phyloP scores from a whole-genome alignment of 495 filamentous ascomycete genomes.

The Daldinia caldariorum region DNA sequence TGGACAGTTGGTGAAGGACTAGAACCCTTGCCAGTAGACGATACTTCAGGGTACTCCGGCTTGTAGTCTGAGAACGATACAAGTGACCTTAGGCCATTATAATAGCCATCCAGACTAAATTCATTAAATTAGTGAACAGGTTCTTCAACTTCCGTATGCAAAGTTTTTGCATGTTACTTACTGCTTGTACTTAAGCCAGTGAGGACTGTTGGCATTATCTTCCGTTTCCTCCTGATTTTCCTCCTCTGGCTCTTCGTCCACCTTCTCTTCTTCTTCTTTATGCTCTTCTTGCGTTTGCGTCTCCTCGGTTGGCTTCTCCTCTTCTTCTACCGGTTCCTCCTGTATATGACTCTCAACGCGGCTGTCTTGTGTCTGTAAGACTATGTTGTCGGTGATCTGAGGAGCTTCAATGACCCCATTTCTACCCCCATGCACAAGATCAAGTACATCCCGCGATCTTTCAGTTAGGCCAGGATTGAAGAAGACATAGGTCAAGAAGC shows the following conservation, averaged over 20 bases:
- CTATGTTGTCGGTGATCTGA: slow-evolving; percentile 3
- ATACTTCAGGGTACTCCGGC: slow-evolving; percentile 75
- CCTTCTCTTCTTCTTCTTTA: slow-evolving; percentile 3
- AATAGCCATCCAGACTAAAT: slow-evolving; percentile 73
- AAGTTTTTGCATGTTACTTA: slow-evolving; percentile 40
- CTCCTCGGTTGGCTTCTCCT: slow-evolving; percentile 15
- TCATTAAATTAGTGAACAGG: slow-evolving; percentile 26
- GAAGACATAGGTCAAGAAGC: slow-evolving; percentile 45
- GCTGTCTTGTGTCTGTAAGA: slow-evolving; percentile 33
- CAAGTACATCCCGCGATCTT: slow-evolving; percentile 44
- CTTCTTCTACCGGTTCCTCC: slow-evolving; percentile 3
- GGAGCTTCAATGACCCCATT: slow-evolving; percentile 6
- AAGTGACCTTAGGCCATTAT: slow-evolving; percentile 77
- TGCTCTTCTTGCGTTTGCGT: slow-evolving; percentile 16
- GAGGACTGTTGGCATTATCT: slow-evolving; percentile 40
- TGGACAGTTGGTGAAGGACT: slow-evolving; percentile 45
- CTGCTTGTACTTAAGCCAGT: slow-evolving; percentile 57
- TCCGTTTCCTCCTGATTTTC: slow-evolving; percentile 31
- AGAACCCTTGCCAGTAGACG: slow-evolving; percentile 46
- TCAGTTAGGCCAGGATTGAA: slow-evolving; percentile 39
- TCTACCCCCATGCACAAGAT: slow-evolving; percentile 43
- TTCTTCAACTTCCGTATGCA: not conserved
- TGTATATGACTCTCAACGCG: slow-evolving; percentile 16
- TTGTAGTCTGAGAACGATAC: slow-evolving; percentile 69
- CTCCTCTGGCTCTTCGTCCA: slow-evolving; percentile 19